Base-by-base conservation (phyloP, 2,329 filamentous ascomycete species). In the Talaromyces amestolkiae region DNA sequence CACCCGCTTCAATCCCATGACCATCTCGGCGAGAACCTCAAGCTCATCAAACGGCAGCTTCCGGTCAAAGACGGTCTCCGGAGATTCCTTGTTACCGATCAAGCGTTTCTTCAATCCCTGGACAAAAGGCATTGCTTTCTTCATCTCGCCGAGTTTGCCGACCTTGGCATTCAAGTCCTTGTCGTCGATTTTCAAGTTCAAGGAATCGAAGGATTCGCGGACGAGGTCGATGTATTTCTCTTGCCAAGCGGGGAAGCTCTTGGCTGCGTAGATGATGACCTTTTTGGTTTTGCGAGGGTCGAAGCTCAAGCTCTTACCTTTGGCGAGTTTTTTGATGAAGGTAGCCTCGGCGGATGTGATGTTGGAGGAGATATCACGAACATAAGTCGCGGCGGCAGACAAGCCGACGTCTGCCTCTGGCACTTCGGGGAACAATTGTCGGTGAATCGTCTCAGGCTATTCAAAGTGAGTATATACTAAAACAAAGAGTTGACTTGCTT, bases 81-180 rank as follows among this genome's bases (percentile, higher is more conserved):
- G 81, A 15, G 83, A 80, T 79, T 94, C 87, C 68, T 91, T 90
- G 59, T 84, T 83, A 43, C 76, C 75, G 65, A 92, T 84, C 64
- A 99, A 85, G 61, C 91, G 87, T 78, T 87, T 91, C 89, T 97
- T 97, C 67, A 98, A 82, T 7, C 78, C 81, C 81, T 98, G 93
- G 59, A 97, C 89, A 74, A 97, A 98, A 0, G 95, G 95, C 94
- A 98, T 98, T 2, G 93, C 94, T 81, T 96, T 95, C 87, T 98
- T 99, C 85, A 93, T 92, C 69, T 80, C 79, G 51, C 88, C 88
- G 74, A 92, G 84, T 83, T 96, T 96, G 71, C 87, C 88, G 65
- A 97, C 89, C 74, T 88, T 86, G 70, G 87, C 88, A 72, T 88
- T 91, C 56, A 97, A 82, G 65, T 87, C 87, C 82, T 96, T 96